phyloP scores from a whole-genome alignment of 164 flowering plant genomes.

The Chimonanthus salicifolius region DNA sequence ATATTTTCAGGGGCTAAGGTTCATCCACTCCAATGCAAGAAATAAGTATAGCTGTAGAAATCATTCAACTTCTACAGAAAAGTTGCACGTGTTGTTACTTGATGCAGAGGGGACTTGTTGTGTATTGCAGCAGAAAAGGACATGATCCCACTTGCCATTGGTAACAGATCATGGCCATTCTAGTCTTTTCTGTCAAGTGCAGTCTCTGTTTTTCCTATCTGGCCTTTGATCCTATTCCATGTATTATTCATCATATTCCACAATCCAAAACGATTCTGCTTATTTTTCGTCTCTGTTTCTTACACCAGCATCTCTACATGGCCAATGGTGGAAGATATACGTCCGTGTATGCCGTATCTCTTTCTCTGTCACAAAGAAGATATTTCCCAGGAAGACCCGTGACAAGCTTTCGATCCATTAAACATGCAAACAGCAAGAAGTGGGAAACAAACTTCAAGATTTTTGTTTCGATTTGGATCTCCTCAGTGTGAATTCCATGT shows the following conservation, averaged over 20 bases:
- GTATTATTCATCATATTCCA: neutral
- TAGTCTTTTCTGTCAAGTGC: neutral
- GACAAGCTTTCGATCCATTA: neutral
- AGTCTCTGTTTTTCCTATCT: neutral
- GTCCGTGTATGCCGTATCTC: neutral
- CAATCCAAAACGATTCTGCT: too few species aligned
- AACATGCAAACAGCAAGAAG: neutral
- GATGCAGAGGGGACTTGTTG: neutral
- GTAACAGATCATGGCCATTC: neutral
- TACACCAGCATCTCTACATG: neutral
- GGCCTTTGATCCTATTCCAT: neutral
- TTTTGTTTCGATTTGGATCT: too few species aligned
- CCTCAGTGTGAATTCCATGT: too few species aligned
- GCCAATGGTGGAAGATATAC: neutral
- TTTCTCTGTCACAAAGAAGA: neutral
- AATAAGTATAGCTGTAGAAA: too few species aligned
- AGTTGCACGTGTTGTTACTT: neutral
- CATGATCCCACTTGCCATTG: neutral
- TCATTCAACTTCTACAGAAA: too few species aligned
- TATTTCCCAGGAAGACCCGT: neutral
- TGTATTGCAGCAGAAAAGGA: neutral
- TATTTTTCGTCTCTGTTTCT: neutral
- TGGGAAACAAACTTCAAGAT: too few species aligned
- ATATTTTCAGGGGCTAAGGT: too few species aligned
- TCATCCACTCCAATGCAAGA: too few species aligned